Evolutionary conservation across 176 grass and related monocot genomes (phyloP), one percentile per base, ranked within the genome.

Genomic region (Eremochloa ophiuroides): DNA sequence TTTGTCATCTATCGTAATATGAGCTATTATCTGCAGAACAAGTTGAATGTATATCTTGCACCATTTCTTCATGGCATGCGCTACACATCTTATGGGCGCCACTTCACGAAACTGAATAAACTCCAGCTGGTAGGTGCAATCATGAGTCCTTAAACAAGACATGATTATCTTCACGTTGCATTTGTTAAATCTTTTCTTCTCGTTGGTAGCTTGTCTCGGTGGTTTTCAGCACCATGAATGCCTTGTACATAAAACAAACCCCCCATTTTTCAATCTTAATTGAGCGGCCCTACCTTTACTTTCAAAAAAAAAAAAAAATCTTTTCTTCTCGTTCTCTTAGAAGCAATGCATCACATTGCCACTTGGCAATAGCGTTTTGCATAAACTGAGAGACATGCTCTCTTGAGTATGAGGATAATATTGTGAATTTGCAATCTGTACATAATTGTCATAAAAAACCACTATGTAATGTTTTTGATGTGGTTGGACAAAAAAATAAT

Each of bases 41-140:
- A 89, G 63, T 44, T 89, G 60, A 78, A 35, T 63, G 43, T 94
- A 81, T 87, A 44, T 87, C 86, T 94, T 62, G 88, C 92, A 37
- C 92, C 92, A 1, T 94, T 94, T 86, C 41, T 94, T 74, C 86
- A 91, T 94, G 88, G 92, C 44, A 87, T 86, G 80, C 92, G 88
- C 30, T 94, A 94, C 47, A 94, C 92, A 83, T 89, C 92, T 51
- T 94, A 84, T 89, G 92, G 92, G 26, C 92, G 92, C 18, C 88
- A 94, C 79, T 94, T 94, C 62, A 94, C 92, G 13, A 91, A 94
- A 84, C 23, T 87, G 66, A 55, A 88, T 38, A 94, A 88, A 74
- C 92, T 94, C 16, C 73, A 82, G 64, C 60, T 79, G 83, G 92
- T 88, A 75, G 23, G 50, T 79, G n/a, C 41, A 70, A 7, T 69